Evolutionary conservation across 306 rosid species (phyloP).

Genomic region (Casuarina glauca): DNA sequence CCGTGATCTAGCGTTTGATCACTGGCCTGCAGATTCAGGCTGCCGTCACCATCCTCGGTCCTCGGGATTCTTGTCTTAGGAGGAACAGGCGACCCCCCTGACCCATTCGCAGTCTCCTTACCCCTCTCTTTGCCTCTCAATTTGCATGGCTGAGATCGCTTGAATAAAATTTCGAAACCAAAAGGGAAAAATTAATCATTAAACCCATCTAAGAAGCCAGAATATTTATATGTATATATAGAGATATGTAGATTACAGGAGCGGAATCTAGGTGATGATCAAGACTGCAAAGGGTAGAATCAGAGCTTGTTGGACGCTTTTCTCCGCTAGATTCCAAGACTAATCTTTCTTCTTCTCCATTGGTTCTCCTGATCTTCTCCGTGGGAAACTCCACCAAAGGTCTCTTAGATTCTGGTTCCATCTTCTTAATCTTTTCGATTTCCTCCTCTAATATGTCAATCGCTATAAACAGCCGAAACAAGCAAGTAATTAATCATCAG

Average conservation of each 20-base stretch:
- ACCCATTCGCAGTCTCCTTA: neutral
- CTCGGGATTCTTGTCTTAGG: neutral
- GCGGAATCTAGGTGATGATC: neutral
- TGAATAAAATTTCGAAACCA: neutral
- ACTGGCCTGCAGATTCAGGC: neutral
- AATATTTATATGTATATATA: neutral
- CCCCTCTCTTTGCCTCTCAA: neutral
- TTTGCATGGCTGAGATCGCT: neutral
- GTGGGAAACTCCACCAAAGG: neutral
- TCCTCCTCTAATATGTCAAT: conserved; percentile 15
- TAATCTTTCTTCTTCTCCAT: neutral
- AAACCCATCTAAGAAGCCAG: neutral
- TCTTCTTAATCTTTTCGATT: neutral
- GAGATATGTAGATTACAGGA: neutral
- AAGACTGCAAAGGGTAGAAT: neutral
- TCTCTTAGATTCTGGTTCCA: neutral
- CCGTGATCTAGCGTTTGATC: neutral
- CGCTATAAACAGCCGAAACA: neutral
- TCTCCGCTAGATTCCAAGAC: too few species aligned
- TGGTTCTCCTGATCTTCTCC: neutral
- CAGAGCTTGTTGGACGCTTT: neutral
- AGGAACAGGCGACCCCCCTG: neutral
- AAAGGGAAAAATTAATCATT: neutral
- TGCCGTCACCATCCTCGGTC: neutral
- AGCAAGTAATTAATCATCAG: too few species aligned